phyloP scores from a whole-genome alignment of 805 yeast genomes.

The Barnettozyma sp. region DNA sequence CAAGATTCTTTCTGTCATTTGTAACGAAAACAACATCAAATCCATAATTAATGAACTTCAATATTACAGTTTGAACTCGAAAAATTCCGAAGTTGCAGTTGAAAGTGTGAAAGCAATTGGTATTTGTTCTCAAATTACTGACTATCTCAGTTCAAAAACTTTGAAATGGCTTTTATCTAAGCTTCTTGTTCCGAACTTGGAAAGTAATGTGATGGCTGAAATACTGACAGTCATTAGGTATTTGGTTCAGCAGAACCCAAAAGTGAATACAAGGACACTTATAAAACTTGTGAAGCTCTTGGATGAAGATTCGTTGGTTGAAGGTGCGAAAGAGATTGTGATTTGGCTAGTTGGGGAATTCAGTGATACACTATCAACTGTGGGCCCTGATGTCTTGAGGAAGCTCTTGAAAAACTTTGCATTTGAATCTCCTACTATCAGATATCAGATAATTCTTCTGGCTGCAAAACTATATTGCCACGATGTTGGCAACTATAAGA shows the following conservation, averaged over 20 bases:
- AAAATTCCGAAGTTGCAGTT: conserved; percentile 25
- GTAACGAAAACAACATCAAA: conserved; percentile 45
- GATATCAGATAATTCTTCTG: conserved; percentile 63
- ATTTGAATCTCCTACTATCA: conserved; percentile 47
- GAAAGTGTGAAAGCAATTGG: conserved; percentile 60
- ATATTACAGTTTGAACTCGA: conserved; percentile 38
- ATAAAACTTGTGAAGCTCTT: conserved; percentile 39
- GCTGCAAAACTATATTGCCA: conserved; percentile 66
- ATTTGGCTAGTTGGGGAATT: conserved; percentile 91
- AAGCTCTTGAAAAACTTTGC: conserved; percentile 46
- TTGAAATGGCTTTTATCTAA: conserved; percentile 58
- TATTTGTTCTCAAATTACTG: conserved; percentile 43
- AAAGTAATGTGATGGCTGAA: conserved; percentile 44
- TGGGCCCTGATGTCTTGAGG: conserved; percentile 76
- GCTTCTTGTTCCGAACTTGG: conserved; percentile 27
- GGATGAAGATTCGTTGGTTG: conserved; percentile 24
- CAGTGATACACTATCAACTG: conserved; percentile 35
- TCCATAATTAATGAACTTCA: conserved; percentile 55
- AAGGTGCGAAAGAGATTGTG: conserved; percentile 69
- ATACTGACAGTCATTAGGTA: conserved; percentile 66
- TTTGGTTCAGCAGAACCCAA: conserved; percentile 58
- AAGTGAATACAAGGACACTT: conserved; percentile 46
- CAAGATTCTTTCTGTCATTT: conserved; percentile 51
- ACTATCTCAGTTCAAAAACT: conserved; percentile 45
- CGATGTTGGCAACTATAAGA: conserved; percentile 39